Percentiles rank a stretch among this genome's conserved stretches.
Conservation (phyloP, 208 protist genomes). For the Wallacemonas collosoma region DNA sequence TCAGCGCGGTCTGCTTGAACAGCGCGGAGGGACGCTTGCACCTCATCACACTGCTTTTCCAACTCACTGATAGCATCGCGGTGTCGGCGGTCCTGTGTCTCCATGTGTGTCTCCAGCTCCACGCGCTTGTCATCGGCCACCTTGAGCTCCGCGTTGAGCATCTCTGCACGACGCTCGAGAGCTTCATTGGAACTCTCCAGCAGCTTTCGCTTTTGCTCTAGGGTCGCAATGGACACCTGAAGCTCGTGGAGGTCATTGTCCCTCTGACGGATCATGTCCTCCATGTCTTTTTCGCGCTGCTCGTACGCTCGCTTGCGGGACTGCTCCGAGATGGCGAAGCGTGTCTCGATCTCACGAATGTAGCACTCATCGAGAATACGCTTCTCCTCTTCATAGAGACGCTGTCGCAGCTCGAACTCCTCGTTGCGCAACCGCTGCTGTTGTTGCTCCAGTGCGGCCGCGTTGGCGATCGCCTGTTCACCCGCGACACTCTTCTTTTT, state of each 20-base stretch:
- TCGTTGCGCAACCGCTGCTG: conserved; percentile 54
- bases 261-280: conserved; percentile 36
- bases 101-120: conserved; percentile 27
- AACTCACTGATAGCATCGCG: conserved; percentile 36
- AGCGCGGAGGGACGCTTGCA: conserved; percentile 20
- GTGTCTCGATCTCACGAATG: conserved; percentile 46
- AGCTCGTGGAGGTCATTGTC: conserved; percentile 47
- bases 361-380: conserved; percentile 48
- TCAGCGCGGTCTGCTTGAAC: conserved; percentile 11
- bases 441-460: conserved; percentile 37
- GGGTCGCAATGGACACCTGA: conserved; percentile 42
- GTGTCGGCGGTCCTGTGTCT: conserved; percentile 33
- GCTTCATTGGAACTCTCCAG: conserved; percentile 72
- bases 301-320: conserved; percentile 48
- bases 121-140: conserved; percentile 34
- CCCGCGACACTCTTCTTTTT: conserved; percentile 3
- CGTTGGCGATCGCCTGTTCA: conserved; percentile 25
- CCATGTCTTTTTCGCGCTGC: conserved; percentile 52
- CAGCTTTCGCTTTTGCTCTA: conserved; percentile 48
- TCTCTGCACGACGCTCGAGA: conserved; percentile 53
- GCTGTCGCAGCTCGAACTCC: conserved; percentile 52
- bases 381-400: conserved; percentile 68
- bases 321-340: conserved; percentile 47
- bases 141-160: conserved; percentile 78
- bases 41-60: conserved; percentile 28